These are phyloP conservation scores for Cornus florida DNA, from an alignment of 148 eudicot genomes.

Conservation along the genomic window DNA sequence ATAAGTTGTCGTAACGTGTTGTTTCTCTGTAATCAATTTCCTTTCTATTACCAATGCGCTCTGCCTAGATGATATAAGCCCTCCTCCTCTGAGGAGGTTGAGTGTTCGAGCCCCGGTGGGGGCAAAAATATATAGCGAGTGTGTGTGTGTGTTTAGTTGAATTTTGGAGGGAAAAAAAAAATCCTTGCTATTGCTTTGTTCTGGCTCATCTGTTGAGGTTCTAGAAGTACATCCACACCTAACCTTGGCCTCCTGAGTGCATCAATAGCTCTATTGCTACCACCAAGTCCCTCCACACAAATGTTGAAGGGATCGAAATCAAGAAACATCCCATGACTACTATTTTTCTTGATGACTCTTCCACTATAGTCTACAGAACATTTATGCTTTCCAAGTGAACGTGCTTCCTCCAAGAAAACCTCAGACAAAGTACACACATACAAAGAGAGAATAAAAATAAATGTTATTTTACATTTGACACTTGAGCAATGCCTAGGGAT, in stretches of 20 bases:
- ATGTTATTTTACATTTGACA: neutral
- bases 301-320: neutral
- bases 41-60: neutral
- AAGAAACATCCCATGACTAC: neutral
- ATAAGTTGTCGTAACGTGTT: too few relatives aligned
- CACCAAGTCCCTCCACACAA: neutral
- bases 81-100: too few relatives aligned
- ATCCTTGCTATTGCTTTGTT: neutral
- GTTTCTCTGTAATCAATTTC: too few relatives aligned
- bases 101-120: too few relatives aligned
- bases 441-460: too few relatives aligned
- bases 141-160: too few relatives aligned
- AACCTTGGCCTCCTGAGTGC: neutral
- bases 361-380: neutral
- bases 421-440: too few relatives aligned
- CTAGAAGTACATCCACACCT: neutral
- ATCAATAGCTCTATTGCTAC: too few relatives aligned
- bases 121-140: too few relatives aligned
- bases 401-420: neutral
- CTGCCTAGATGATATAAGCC: too few relatives aligned
- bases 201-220: neutral
- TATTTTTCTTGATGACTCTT: neutral
- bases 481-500: neutral
- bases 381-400: neutral
- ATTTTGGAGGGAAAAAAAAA: too few relatives aligned